phyloP scores from a whole-genome alignment of 352 stramenopile genomes.

The Phytophthora pseudosyringae region DNA sequence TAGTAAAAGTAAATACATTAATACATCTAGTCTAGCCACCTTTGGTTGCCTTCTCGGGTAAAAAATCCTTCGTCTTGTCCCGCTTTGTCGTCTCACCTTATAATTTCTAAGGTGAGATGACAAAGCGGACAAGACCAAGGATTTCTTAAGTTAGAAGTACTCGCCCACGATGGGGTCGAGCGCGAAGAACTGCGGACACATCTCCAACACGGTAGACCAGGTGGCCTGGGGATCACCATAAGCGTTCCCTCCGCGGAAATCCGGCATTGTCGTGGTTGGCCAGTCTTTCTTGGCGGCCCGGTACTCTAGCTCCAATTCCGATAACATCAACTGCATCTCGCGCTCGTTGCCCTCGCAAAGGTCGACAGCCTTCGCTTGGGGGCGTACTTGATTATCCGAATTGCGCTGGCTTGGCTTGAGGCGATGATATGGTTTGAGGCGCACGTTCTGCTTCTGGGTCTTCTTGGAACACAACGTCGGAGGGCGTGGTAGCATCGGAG shows the following conservation, averaged over 20 bases:
- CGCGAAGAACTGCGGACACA: slow-evolving; percentile 29
- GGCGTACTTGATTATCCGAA: slow-evolving; percentile 16
- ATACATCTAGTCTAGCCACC: background rate
- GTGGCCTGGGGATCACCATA: slow-evolving; percentile 19
- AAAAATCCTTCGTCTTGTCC: no score
- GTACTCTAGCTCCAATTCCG: slow-evolving; percentile 31
- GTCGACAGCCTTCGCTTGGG: slow-evolving; percentile 9
- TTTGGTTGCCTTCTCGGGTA: no score
- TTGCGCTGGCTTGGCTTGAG: slow-evolving; percentile 26
- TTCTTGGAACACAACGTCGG: slow-evolving; percentile 21
- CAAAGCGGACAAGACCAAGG: no score
- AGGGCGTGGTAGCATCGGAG: slow-evolving; percentile 25
- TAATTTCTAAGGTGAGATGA: no score
- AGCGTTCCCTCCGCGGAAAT: background rate
- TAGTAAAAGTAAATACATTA: slow-evolving; percentile 14
- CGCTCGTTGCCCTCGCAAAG: slow-evolving; percentile 7
- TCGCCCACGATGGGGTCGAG: slow-evolving; percentile 20
- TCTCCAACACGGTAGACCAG: slow-evolving; percentile 30
- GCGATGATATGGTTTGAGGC: slow-evolving; percentile 26
- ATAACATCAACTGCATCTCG: slow-evolving; percentile 31
- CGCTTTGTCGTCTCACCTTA: no score
- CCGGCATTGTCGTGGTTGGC: background rate
- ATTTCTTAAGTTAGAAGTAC: slow-evolving; percentile 7
- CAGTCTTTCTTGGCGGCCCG: slow-evolving; percentile 19
- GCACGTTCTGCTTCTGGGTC: slow-evolving; percentile 19